phyloP scores from a whole-genome alignment of 352 stramenopile species.

The Phytopythium chamaehyphon region DNA sequence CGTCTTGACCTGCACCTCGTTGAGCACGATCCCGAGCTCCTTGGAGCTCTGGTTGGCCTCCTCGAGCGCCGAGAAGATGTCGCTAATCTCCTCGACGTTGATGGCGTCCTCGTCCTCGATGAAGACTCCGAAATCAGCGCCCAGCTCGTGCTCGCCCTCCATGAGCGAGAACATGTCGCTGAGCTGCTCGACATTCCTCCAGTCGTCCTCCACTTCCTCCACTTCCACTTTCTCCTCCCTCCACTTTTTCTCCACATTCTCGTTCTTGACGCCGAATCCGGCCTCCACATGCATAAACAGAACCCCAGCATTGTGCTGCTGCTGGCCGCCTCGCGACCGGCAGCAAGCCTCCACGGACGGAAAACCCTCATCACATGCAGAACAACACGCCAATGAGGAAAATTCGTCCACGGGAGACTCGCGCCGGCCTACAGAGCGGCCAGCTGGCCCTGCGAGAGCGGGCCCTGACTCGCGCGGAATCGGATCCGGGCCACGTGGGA shows the following conservation, averaged over 20 bases:
- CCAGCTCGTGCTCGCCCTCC: constrained; percentile 31
- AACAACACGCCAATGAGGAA: not conserved
- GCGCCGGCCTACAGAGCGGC: constrained; percentile 24
- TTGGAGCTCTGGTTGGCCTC: constrained; percentile 13
- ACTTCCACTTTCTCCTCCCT: constrained; percentile 10
- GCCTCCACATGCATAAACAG: constrained; percentile 10
- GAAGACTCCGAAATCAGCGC: constrained; percentile 43
- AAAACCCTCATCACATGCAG: constrained; percentile 10
- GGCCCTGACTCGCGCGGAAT: constrained; percentile 9
- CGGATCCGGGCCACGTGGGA: constrained; percentile 4
- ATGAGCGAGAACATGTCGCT: constrained; percentile 53
- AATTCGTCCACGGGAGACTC: constrained; percentile 16
- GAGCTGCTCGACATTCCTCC: constrained; percentile 42
- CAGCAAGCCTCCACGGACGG: constrained; percentile 13
- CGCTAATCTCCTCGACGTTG: constrained; percentile 55
- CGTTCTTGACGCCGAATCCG: constrained; percentile 4
- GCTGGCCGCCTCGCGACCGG: constrained; percentile 7
- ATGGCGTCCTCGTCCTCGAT: constrained; percentile 46
- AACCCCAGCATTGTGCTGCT: constrained; percentile 16
- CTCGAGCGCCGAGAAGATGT: constrained; percentile 41
- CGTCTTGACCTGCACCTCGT: not conserved
- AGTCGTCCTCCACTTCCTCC: constrained; percentile 33
- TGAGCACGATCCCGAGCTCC: constrained; percentile 6
- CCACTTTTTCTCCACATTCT: constrained; percentile 6
- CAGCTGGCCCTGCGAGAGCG: constrained; percentile 15